Evolutionary conservation across 345 rosid species (phyloP), one percentile per base, ranked within the genome.

Genomic region (Bruguiera gymnorhiza): DNA sequence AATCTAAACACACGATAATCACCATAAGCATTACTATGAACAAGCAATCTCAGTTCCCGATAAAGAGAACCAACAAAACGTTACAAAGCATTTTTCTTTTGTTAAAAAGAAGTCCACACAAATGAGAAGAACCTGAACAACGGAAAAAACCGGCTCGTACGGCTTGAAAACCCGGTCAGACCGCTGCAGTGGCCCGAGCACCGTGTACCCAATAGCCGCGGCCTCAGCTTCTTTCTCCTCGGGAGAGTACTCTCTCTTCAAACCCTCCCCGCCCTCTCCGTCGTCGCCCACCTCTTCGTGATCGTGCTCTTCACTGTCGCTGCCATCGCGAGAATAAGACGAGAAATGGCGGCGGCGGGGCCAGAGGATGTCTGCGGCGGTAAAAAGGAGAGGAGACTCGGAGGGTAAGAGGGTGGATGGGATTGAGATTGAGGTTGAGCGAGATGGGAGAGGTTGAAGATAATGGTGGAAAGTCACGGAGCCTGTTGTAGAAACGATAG

Each of bases 211-310:
- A 8, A 96, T 89, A 37, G 81, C 93, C 1, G 87, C 87, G 27
- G 97, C 98, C 80, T 83, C 97, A 10, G 76, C 87, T 61, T 83
- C 90, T 80, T 74, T 88, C 90, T 90, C 97, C 80, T 85, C 87
- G 29, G 82, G 68, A 52, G 96, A 56, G 63, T 86, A 89, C 52
- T 84, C 87, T 70, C 91, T 83, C 52, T 57, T 75, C 68, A 70
- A 67, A 13, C 60, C 60, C 16, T 32, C 66, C 43, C 15, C 54
- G 0, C 39, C 61, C 26, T 66, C 61, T 4, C 24, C 58, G 16
- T 34, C 56, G 6, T 24, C 56, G 6, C 19, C 52, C 30, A 19
- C 74, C 18, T 13, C 64, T 3, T 43, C 76, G 3, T 60, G 66
- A 8, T 71, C 69, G 1, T 43, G 67, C 2, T 52, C 71, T 4